These are phyloP conservation scores for Protomyces inundatus DNA, from an alignment of 1,139 yeast genomes.

Conservation along the genomic window DNA sequence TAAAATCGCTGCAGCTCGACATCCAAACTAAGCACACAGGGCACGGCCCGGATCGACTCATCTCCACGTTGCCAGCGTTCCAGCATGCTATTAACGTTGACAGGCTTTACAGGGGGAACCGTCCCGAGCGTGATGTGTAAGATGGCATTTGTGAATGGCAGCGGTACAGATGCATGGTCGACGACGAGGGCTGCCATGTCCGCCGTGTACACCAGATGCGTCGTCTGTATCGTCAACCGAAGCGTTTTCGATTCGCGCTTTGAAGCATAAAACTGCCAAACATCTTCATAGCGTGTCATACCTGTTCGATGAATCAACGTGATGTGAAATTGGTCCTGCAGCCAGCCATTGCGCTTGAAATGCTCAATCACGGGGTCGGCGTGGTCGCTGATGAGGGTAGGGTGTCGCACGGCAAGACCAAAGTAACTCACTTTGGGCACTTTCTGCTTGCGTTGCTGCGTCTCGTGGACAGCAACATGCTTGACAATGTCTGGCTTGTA, in stretches of 20 bases:
- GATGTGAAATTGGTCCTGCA: constrained; percentile 65
- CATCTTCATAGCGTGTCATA: constrained; percentile 30
- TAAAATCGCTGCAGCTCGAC: background rate
- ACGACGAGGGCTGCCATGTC: constrained; percentile 57
- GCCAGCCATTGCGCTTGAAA: constrained; percentile 41
- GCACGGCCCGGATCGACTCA: background rate
- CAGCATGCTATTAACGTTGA: constrained; percentile 48
- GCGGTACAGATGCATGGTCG: constrained; percentile 32
- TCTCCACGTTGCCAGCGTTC: constrained; percentile 5
- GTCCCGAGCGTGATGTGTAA: constrained; percentile 81
- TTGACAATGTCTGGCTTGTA: constrained; percentile 22
- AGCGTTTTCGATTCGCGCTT: constrained; percentile 44
- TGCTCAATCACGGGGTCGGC: constrained; percentile 33
- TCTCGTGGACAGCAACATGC: constrained; percentile 26
- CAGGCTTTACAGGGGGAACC: constrained; percentile 47
- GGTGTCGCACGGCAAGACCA: constrained; percentile 36
- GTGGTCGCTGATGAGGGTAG: constrained; percentile 27
- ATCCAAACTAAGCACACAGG: background rate
- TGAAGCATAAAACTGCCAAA: constrained; percentile 37
- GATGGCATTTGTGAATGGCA: constrained; percentile 44
- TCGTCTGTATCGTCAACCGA: constrained; percentile 36
- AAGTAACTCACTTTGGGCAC: constrained; percentile 38
- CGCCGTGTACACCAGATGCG: constrained; percentile 48
- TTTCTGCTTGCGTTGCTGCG: constrained; percentile 37
- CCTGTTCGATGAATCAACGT: constrained; percentile 59